Evolutionary conservation across 345 rosid species (phyloP).

Genomic region (Syzygium aqueum): DNA sequence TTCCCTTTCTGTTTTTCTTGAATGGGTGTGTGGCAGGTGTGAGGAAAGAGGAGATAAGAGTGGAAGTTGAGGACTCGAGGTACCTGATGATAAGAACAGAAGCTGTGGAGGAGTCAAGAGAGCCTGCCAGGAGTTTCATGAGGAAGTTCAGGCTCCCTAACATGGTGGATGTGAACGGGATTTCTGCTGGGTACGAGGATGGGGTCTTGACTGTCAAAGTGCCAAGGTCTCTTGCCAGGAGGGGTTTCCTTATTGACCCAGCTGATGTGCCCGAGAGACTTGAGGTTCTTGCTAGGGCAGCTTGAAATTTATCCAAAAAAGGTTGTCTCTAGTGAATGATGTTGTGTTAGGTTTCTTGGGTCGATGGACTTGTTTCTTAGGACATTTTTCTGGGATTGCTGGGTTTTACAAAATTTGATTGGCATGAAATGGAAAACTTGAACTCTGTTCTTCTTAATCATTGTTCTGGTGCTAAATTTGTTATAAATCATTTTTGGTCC

Average conservation of each 20-base stretch:
- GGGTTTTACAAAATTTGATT: not conserved
- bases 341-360: not conserved
- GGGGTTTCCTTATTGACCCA: slow-evolving; percentile 41
- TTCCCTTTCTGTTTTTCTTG: not conserved
- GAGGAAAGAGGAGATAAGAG: slow-evolving; percentile 67
- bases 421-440: not conserved
- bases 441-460: not conserved
- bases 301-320: slow-evolving; percentile 19
- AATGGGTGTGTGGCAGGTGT: slow-evolving; percentile 33
- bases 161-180: slow-evolving; percentile 37
- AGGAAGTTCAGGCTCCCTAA: slow-evolving; percentile 69
- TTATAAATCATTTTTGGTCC: not conserved
- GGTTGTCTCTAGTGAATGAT: not conserved
- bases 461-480: not conserved
- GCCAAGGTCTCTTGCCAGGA: slow-evolving; percentile 35
- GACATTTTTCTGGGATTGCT: not conserved
- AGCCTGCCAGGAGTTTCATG: slow-evolving; percentile 37
- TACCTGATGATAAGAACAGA: slow-evolving; percentile 60
- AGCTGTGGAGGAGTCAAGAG: slow-evolving; percentile 19
- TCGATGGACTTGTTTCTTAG: not conserved
- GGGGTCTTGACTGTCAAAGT: slow-evolving; percentile 60
- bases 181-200: slow-evolving; percentile 58
- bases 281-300: slow-evolving; percentile 73
- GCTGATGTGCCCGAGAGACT: slow-evolving; percentile 36
- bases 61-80: slow-evolving; percentile 65